Conservation (phyloP, 139 green algal genomes). For the Spirogloea muscicola region DNA sequence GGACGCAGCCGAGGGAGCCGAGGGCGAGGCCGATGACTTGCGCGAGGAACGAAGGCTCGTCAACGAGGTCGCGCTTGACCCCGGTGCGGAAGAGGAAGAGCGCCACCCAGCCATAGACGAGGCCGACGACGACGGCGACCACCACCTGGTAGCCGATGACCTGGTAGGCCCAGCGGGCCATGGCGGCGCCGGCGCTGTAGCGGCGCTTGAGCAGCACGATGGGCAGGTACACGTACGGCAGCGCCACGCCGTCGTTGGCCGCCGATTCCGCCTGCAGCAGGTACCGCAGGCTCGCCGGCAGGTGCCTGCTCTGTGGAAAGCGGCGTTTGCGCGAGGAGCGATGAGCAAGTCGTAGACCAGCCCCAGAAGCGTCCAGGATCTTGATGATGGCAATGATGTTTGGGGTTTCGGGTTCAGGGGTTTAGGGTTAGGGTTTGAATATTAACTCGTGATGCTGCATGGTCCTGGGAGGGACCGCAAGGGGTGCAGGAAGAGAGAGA, state of each 20-base stretch:
- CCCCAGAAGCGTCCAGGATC: no score
- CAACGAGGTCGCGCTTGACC: neutral
- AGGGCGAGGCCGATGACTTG: constrained; percentile 30
- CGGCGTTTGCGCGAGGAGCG: no score
- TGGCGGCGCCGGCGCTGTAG: neutral
- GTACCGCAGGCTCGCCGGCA: constrained; percentile 12
- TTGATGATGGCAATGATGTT: no score
- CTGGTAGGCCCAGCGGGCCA: constrained; percentile 5
- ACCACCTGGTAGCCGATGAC: constrained; percentile 7
- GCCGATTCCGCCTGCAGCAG: constrained; percentile 16
- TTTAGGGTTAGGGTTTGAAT: no score
- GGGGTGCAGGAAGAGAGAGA: neutral
- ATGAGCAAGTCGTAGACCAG: no score
- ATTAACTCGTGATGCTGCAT: no score
- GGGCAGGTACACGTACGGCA: constrained; percentile 19
- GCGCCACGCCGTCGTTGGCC: constrained; percentile 23
- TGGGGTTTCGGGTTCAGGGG: no score
- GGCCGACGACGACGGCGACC: neutral
- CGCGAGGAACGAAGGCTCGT: constrained; percentile 31
- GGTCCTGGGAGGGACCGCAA: neutral
- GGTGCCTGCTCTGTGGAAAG: no score
- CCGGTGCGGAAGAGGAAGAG: neutral
- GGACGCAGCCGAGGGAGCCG: constrained; percentile 5
- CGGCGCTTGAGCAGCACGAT: neutral
- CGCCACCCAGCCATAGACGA: neutral